A percentile compares a stretch with the other conserved stretches of the same genome.
These are phyloP conservation scores for Rhamnella rubrinervis DNA, from an alignment of 331 rosid genomes.

Conservation along the genomic window DNA sequence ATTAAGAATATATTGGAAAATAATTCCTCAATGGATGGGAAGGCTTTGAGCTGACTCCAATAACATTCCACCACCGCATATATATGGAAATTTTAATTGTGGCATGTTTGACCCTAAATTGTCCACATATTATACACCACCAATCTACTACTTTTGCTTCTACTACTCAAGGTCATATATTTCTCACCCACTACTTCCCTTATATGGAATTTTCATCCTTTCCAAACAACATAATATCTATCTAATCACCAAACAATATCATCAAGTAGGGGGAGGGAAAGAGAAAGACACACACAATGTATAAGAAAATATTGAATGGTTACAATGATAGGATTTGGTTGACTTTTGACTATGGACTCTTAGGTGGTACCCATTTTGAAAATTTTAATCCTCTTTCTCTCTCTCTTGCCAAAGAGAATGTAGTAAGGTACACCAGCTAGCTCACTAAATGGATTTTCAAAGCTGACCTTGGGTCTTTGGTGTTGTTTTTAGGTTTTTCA, in stretches of 20 bases:
- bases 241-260: constrained; percentile 24
- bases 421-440: constrained; percentile 22
- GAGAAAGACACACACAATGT: neutral
- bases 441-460: constrained; percentile 11
- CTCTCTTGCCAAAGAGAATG: constrained; percentile 33
- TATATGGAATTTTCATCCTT: constrained; percentile 41
- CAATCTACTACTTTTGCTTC: no score
- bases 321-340: constrained; percentile 15
- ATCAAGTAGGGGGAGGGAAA: constrained; percentile 5
- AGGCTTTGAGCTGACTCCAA: constrained; percentile 53
- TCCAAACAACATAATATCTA: constrained; percentile 47
- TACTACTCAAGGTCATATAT: no score
- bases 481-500: constrained; percentile 5
- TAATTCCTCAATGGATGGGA: constrained; percentile 33
- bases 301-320: constrained; percentile 2
- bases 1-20: neutral
- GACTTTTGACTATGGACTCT: constrained; percentile 29
- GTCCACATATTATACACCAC: constrained; percentile 36
- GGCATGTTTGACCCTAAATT: constrained; percentile 48
- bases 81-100: constrained; percentile 27
- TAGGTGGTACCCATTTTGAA: constrained; percentile 28
- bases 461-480: constrained; percentile 15
- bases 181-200: constrained; percentile 51
- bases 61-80: constrained; percentile 49
- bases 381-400: constrained; percentile 21